Evolutionary conservation across 164 flowering plant genomes (phyloP).

Genomic region (Piper longum): DNA sequence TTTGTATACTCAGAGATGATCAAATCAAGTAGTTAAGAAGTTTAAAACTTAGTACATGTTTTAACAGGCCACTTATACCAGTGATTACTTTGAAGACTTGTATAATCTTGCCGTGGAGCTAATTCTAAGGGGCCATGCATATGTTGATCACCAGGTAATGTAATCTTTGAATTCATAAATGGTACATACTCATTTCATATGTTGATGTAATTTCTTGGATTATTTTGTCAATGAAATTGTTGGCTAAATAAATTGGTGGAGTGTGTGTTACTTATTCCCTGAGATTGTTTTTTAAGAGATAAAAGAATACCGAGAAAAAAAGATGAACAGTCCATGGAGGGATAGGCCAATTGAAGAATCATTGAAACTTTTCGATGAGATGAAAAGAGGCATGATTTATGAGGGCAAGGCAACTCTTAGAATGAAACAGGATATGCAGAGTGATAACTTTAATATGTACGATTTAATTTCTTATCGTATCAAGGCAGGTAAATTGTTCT

Average conservation of each 20-base stretch:
- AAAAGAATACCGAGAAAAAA: constrained; percentile 83
- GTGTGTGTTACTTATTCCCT: background rate
- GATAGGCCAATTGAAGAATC: constrained; percentile 87
- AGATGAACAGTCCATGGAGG: constrained; percentile 98
- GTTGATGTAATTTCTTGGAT: background rate
- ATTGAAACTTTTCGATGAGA: constrained; percentile 74
- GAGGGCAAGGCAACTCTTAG: constrained; percentile 97
- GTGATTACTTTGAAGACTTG: constrained; percentile 89
- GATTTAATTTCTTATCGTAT: constrained; percentile 97
- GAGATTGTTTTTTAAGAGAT: constrained; percentile 30
- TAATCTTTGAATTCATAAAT: too few relatives aligned
- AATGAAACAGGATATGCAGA: constrained; percentile 99
- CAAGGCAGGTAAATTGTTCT: constrained; percentile 42
- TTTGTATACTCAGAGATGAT: too few relatives aligned
- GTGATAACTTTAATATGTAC: constrained; percentile 92
- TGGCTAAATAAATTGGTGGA: background rate
- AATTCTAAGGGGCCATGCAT: constrained; percentile 79
- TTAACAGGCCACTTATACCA: constrained; percentile 82
- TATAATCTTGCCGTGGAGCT: constrained; percentile 87
- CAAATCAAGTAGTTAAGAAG: too few relatives aligned
- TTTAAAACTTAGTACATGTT: background rate
- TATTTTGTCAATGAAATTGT: background rate
- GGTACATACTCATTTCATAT: background rate
- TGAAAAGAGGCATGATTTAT: constrained; percentile 78
- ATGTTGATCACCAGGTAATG: constrained; percentile 95